phyloP scores from a whole-genome alignment of 2,329 filamentous ascomycete species.

The Zarea fungicola region DNA sequence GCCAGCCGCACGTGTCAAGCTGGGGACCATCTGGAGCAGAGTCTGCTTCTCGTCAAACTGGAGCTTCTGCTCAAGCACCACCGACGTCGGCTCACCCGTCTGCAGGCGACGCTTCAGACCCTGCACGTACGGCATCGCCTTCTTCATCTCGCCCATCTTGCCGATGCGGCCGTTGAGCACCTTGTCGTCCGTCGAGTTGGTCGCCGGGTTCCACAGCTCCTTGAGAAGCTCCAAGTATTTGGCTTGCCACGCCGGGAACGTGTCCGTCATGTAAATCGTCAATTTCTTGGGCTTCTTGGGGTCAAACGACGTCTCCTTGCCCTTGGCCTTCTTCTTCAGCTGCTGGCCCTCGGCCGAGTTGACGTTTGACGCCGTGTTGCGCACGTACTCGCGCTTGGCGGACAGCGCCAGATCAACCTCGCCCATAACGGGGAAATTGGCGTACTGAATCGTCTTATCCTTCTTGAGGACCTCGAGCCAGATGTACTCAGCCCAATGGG shows the following conservation, averaged over 20 bases:
- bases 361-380: constrained; percentile 70
- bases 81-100: constrained; percentile 58
- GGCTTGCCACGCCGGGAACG: constrained; percentile 86
- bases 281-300: constrained; percentile 89
- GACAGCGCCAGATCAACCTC: constrained; percentile 58
- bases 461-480: constrained; percentile 88
- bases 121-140: constrained; percentile 96
- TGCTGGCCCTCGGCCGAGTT: constrained; percentile 73
- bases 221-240: constrained; percentile 79
- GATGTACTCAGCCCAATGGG: constrained; percentile 92
- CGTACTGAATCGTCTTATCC: constrained; percentile 70
- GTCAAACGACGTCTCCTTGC: constrained; percentile 80
- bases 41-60: constrained; percentile 78
- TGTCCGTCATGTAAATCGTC: constrained; percentile 73
- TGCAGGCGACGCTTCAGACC: constrained; percentile 76
- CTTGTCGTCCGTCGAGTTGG: constrained; percentile 70
- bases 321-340: constrained; percentile 87
- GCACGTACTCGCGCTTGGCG: constrained; percentile 78
- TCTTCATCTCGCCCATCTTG: constrained; percentile 88
- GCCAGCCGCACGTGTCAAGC: constrained; percentile 68
- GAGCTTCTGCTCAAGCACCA: constrained; percentile 77
- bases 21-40: constrained; percentile 71
- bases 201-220: constrained; percentile 59
- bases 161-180: constrained; percentile 70
- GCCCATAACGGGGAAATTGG: constrained; percentile 65